Evolutionary conservation across 2,329 filamentous ascomycete species (phyloP).

Genomic region (Ilyonectria mors-panacis): DNA sequence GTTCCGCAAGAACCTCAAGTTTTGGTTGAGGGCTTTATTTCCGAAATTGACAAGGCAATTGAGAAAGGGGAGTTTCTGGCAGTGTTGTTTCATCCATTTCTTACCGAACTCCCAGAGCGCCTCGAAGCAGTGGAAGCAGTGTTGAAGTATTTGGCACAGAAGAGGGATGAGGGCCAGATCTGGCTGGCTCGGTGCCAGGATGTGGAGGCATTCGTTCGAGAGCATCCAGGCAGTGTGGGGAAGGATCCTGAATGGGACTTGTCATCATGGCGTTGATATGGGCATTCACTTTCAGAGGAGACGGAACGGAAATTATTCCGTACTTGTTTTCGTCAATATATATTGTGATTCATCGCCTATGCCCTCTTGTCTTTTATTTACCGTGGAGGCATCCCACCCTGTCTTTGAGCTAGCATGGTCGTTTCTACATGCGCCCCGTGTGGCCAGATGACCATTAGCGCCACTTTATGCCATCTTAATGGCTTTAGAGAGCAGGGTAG

Average conservation of each 20-base stretch:
- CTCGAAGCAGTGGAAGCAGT: constrained; percentile 14
- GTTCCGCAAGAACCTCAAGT: constrained; percentile 1
- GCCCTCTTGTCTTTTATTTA: too few relatives aligned
- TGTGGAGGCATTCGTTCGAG: constrained; percentile 4
- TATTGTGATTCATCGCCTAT: too few relatives aligned
- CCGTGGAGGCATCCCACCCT: too few relatives aligned
- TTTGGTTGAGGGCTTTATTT: background rate
- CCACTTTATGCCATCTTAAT: too few relatives aligned
- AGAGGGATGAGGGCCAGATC: background rate
- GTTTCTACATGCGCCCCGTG: too few relatives aligned
- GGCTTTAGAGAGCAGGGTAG: too few relatives aligned
- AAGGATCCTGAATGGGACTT: constrained; percentile 2
- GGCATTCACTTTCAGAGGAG: too few relatives aligned
- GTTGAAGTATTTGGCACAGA: background rate
- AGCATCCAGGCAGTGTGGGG: background rate
- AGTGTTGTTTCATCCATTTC: constrained; percentile 11
- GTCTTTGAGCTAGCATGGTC: too few relatives aligned
- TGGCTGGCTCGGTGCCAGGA: constrained; percentile 18
- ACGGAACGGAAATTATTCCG: too few relatives aligned
- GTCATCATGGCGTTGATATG: constrained; percentile 7
- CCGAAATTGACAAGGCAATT: constrained; percentile 13
- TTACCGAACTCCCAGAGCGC: constrained; percentile 7
- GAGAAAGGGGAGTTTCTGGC: background rate
- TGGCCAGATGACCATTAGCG: too few relatives aligned
- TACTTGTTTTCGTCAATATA: too few relatives aligned